Evolutionary conservation across 805 yeast genomes (phyloP).

Genomic region (Cyberlindnera japonica): DNA sequence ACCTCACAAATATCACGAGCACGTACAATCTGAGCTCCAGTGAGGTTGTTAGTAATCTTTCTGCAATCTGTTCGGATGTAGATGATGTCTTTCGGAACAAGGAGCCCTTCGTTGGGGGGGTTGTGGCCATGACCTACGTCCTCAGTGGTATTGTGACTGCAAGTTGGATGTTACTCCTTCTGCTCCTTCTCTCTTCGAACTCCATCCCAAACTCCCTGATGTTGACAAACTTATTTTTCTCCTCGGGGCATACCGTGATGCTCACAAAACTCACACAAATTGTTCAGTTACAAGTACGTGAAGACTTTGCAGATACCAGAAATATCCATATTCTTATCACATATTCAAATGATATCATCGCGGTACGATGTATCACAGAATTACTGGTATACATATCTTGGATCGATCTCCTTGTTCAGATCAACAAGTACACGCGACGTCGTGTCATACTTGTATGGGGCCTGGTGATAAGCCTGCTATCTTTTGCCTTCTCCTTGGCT

Average conservation of each 20-base stretch:
- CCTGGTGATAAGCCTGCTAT: conserved; percentile 28
- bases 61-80: neutral
- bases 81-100: conserved; percentile 16
- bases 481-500: conserved; percentile 27
- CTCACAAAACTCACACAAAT: conserved; percentile 43
- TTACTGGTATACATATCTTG: conserved; percentile 50
- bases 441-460: conserved; percentile 32
- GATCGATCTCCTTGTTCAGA: conserved; percentile 46
- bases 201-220: conserved; percentile 56
- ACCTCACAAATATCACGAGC: conserved; percentile 44
- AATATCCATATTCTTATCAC: conserved; percentile 38
- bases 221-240: conserved; percentile 53
- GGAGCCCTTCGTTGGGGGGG: conserved; percentile 37
- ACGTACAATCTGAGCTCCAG: conserved; percentile 1
- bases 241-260: conserved; percentile 51
- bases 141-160: conserved; percentile 53
- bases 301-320: conserved; percentile 50
- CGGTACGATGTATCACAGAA: conserved; percentile 40
- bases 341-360: conserved; percentile 34
- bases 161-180: conserved; percentile 66
- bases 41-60: conserved; percentile 13
- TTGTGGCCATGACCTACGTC: conserved; percentile 46
- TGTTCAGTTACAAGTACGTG: conserved; percentile 46
- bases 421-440: conserved; percentile 31
- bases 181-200: conserved; percentile 52